Evolutionary conservation across 768 basidiomycete species (phyloP).

Genomic region (Exidia glandulosa): DNA sequence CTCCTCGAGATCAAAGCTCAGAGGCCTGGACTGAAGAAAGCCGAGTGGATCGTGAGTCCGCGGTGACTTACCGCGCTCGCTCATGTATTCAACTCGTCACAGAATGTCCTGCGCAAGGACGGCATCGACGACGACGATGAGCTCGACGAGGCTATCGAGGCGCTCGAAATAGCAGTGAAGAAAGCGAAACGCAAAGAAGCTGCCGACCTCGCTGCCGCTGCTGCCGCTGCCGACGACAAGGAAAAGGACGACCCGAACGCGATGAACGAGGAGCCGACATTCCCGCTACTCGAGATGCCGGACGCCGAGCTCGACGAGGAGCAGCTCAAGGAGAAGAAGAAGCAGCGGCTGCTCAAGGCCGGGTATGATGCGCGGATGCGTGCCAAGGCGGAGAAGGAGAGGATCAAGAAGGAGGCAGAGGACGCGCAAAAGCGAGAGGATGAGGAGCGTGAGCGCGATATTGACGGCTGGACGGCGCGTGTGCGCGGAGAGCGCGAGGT

Average conservation of each 20-base stretch:
- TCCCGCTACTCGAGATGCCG: slow-evolving; percentile 84
- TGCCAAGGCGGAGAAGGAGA: slow-evolving; percentile 76
- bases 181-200: slow-evolving; percentile 72
- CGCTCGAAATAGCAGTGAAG: slow-evolving; percentile 68
- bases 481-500: slow-evolving; percentile 78
- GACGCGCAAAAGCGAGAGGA: slow-evolving; percentile 19
- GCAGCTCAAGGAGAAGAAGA: slow-evolving; percentile 84
- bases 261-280: slow-evolving; percentile 75
- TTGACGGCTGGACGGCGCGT: slow-evolving; percentile 61
- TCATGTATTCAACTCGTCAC: slow-evolving; percentile 2
- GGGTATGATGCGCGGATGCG: slow-evolving; percentile 86
- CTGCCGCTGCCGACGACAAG: background rate
- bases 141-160: slow-evolving; percentile 75
- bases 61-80: background rate
- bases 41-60: slow-evolving; percentile 60
- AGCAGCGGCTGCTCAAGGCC: slow-evolving; percentile 86
- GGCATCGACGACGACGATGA: slow-evolving; percentile 70
- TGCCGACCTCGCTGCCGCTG: slow-evolving; percentile 26
- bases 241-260: background rate
- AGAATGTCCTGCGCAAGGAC: slow-evolving; percentile 54
- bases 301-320: slow-evolving; percentile 92
- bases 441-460: slow-evolving; percentile 55
- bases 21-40: slow-evolving; percentile 46
- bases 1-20: slow-evolving; percentile 54
- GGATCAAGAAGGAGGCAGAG: slow-evolving; percentile 58